A percentile compares a stretch with the other conserved stretches of the same genome.
Evolutionary conservation across 352 stramenopile species (phyloP).

Genomic region (Paralagenidium karlingii): DNA sequence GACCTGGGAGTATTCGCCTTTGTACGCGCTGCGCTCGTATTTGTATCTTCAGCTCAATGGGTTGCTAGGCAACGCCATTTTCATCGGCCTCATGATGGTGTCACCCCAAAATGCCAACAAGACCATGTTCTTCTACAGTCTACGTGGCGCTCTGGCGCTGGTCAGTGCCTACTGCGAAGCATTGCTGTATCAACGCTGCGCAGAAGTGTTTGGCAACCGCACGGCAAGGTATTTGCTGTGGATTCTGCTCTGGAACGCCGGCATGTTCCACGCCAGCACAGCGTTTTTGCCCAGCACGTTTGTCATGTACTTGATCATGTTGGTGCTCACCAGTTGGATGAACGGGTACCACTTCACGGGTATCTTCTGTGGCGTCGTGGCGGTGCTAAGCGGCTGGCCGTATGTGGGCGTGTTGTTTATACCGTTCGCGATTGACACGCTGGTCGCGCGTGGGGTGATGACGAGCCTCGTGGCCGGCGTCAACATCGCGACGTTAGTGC

Average conservation of each 20-base stretch:
- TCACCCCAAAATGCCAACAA: conserved; percentile 33
- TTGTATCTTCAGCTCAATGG: conserved; percentile 77
- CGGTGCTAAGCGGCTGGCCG: conserved; percentile 93
- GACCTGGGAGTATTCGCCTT: conserved; percentile 86
- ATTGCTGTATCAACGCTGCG: conserved; percentile 68
- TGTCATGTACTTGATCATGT: conserved; percentile 75
- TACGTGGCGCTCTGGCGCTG: conserved; percentile 73
- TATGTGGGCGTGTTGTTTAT: conserved; percentile 95
- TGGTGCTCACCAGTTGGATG: conserved; percentile 73
- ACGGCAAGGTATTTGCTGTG: conserved; percentile 56
- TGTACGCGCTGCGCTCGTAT: conserved; percentile 94
- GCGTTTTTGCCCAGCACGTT: conserved; percentile 91
- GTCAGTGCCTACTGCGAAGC: conserved; percentile 75
- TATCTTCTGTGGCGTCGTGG: conserved; percentile 79
- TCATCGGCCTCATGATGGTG: conserved; percentile 19
- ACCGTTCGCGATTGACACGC: conserved; percentile 84
- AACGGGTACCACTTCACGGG: conserved; percentile 50
- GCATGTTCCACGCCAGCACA: conserved; percentile 86
- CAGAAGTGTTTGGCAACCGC: conserved; percentile 39
- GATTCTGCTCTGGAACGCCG: conserved; percentile 78
- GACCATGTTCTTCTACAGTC: conserved; percentile 83
- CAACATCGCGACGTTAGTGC: conserved; percentile 49
- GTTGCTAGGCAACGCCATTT: conserved; percentile 9
- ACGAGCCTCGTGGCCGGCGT: conserved; percentile 30
- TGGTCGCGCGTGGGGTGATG: conserved; percentile 31